These are phyloP conservation scores for Pterocarpus macrocarpus DNA, from an alignment of 306 rosid species.

Conservation along the genomic window DNA sequence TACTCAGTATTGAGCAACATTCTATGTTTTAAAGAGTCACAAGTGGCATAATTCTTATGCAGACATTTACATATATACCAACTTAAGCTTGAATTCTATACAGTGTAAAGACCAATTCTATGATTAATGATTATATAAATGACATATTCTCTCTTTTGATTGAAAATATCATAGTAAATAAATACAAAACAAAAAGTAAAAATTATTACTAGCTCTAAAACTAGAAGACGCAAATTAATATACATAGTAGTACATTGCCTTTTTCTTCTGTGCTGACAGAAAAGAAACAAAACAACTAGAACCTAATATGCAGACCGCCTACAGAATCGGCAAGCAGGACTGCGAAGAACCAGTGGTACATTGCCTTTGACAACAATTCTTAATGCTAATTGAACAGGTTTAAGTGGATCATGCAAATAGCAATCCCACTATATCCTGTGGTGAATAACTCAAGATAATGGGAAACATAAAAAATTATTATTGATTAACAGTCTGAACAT, in stretches of 20 bases:
- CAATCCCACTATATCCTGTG: constrained; percentile 42
- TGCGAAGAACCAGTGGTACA: not conserved
- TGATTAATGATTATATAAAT: too few relatives aligned
- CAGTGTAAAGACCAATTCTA: too few relatives aligned
- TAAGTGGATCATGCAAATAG: constrained; percentile 36
- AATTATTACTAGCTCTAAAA: constrained; percentile 17
- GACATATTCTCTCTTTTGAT: too few relatives aligned
- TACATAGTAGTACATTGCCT: constrained; percentile 49
- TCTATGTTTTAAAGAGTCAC: too few relatives aligned
- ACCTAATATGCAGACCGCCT: constrained; percentile 11
- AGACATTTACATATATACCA: too few relatives aligned
- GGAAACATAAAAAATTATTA: constrained; percentile 37
- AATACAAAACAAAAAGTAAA: not conserved
- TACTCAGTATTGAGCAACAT: too few relatives aligned
- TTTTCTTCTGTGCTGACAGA: constrained; percentile 6
- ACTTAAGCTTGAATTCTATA: too few relatives aligned
- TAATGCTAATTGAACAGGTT: constrained; percentile 28
- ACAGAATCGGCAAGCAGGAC: not conserved
- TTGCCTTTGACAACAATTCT: constrained; percentile 24
- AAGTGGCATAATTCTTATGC: too few relatives aligned
- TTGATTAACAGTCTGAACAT: constrained; percentile 14
- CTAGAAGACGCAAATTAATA: constrained; percentile 32
- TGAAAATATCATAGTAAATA: not conserved
- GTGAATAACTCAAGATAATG: constrained; percentile 24
- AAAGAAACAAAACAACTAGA: not conserved